Evolutionary conservation across 225 moss, liverwort and hornwort species (phyloP).

Genomic region (Marchantia polymorpha): DNA sequence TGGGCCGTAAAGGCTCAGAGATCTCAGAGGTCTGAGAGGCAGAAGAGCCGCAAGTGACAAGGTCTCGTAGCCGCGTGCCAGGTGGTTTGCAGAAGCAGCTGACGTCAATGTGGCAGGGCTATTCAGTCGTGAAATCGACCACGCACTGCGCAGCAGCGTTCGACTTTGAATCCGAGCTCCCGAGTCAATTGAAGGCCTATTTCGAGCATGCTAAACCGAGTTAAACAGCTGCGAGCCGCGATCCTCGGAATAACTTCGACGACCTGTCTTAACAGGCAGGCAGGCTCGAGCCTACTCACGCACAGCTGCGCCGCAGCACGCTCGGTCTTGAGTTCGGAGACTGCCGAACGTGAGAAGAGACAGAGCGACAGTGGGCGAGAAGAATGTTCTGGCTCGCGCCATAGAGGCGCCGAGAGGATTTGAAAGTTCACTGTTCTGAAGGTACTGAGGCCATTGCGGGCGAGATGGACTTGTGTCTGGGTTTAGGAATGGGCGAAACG

Average conservation of each 20-base stretch:
- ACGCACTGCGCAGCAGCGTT: no score
- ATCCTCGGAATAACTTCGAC: background rate
- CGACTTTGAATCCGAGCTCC: background rate
- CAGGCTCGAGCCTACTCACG: background rate
- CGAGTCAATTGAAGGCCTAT: background rate
- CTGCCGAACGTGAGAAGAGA: no score
- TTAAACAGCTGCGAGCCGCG: background rate
- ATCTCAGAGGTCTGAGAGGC: no score
- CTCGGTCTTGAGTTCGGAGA: background rate
- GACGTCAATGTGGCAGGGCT: background rate
- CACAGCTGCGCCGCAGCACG: background rate
- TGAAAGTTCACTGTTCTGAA: no score
- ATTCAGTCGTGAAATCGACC: background rate
- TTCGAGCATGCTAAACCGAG: background rate
- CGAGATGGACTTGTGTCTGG: conserved; percentile 4
- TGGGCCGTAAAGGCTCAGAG: no score
- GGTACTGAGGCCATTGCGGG: background rate
- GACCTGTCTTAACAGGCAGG: background rate
- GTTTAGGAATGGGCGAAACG: background rate
- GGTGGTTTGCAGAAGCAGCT: background rate
- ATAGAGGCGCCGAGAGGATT: no score
- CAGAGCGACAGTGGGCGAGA: no score
- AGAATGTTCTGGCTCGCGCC: no score
- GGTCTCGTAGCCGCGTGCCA: no score
- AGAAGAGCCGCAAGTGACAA: no score